Conservation (phyloP, 2,329 filamentous ascomycete species). For the Neurospora sp. region DNA sequence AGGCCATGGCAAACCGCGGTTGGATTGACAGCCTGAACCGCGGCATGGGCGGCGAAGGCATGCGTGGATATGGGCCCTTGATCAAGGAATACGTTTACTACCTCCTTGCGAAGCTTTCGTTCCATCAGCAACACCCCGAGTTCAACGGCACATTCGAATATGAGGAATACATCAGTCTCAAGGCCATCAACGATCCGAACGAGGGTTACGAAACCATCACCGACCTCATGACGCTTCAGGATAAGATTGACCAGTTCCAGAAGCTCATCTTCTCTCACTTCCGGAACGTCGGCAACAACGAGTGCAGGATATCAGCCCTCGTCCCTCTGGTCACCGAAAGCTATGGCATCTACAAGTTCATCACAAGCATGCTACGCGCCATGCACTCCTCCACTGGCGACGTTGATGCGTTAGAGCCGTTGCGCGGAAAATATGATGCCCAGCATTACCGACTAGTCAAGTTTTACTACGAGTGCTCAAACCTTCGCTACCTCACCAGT, state of each 20-base stretch:
- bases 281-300: slow-evolving; percentile 82
- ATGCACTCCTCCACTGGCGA: slow-evolving; percentile 96
- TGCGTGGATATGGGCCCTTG: slow-evolving; percentile 82
- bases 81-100: slow-evolving; percentile 97
- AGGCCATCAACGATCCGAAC: slow-evolving; percentile 96
- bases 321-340: slow-evolving; percentile 94
- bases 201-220: slow-evolving; percentile 96
- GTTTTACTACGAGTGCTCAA: slow-evolving; percentile 99
- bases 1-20: slow-evolving; percentile 77
- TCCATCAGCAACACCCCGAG: slow-evolving; percentile 92
- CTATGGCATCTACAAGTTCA: slow-evolving; percentile 99
- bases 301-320: slow-evolving; percentile 88
- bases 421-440: slow-evolving; percentile 82
- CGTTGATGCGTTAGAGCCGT: slow-evolving; percentile 80
- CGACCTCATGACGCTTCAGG: slow-evolving; percentile 91
- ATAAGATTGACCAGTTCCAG: slow-evolving; percentile 97
- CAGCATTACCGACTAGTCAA: slow-evolving; percentile 94
- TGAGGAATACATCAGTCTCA: slow-evolving; percentile 96
- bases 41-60: slow-evolving; percentile 71
- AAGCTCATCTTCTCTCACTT: slow-evolving; percentile 98
- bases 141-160: slow-evolving; percentile 99
- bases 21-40: slow-evolving; percentile 92
- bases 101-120: slow-evolving; percentile 86
- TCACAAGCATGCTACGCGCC: slow-evolving; percentile 96
- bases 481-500: slow-evolving; percentile 90